Evolutionary conservation across 805 yeast species (phyloP), one percentile per base, ranked within the genome.

Genomic region (Pichia heedii): DNA sequence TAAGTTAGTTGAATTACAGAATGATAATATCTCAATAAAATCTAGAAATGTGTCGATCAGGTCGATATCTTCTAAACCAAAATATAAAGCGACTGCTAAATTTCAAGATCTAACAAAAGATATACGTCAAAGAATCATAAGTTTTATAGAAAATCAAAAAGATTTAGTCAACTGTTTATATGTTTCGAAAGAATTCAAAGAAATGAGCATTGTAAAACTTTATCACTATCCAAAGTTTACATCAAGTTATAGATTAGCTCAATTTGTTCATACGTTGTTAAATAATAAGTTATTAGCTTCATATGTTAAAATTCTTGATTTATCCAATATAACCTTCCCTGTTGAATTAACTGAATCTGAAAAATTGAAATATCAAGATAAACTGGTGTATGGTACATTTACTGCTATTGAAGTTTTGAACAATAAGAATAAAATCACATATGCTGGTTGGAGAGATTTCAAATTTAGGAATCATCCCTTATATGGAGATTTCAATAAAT

Each of bases 371-470:
- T 47, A 54, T 22, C 44, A 50, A 22, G 53, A 52, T 36, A 47
- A 44, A 13, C 29, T 55, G 20, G 36, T 48, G 2, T 46, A 45
- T 27, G 57, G 50, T 2, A 46, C 50, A 10, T 43, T 40, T 26
- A 40, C 46, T n/a, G 39, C 39, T 9, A 39, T 19, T 10, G 50
- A 47, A 10, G 15, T 47, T 15, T 22, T 47, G n/a, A 33, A 26
- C 22, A 41, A 42, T 30, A 49, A 48, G 20, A 49, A 53, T 12
- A 45, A 49, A 18, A 48, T 50, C 35, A 73, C 79, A 2, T 62
- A 74, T 40, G 95, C 95, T 0, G 82, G 90, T 10, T 87, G 96
- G 96, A 71, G 96, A 57, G 96, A 87, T 59, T 87, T 95, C 95
- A 82, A 85, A 54, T 81, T 73, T 54, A 72, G 85, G 48, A 74